Evolutionary conservation across 371 early-diverging fungal species (phyloP).

Genomic region (Smittium mucronatum): DNA sequence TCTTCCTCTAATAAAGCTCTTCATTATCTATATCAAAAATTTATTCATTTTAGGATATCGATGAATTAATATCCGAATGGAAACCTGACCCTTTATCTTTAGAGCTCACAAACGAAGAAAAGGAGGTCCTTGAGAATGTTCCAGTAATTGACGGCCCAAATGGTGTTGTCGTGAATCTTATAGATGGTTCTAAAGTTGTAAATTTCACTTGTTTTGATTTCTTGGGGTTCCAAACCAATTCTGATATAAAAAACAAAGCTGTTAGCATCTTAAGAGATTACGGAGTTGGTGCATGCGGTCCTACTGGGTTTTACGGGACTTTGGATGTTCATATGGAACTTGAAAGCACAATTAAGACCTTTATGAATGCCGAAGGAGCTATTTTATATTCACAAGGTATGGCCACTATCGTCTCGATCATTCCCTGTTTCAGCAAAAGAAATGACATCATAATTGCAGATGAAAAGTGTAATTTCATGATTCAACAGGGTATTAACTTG

Average conservation of each 20-base stretch:
- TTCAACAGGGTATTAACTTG: slow-evolving; percentile 84
- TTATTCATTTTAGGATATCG: slow-evolving; percentile 49
- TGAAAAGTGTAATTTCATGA: slow-evolving; percentile 73
- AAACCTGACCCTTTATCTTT: slow-evolving; percentile 91
- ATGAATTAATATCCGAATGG: slow-evolving; percentile 93
- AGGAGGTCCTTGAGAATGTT: slow-evolving; percentile 60
- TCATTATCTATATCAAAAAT: slow-evolving; percentile 13
- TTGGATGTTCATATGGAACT: slow-evolving; percentile 95
- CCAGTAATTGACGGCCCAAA: slow-evolving; percentile 59
- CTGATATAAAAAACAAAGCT: slow-evolving; percentile 68
- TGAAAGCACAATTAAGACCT: slow-evolving; percentile 78
- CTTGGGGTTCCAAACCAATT: slow-evolving; percentile 63
- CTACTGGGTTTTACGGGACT: slow-evolving; percentile 99
- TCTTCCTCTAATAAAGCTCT: background rate
- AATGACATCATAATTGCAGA: slow-evolving; percentile 95
- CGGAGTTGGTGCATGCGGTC: slow-evolving; percentile 98
- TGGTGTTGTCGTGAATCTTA: slow-evolving; percentile 28
- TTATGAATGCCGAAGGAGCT: slow-evolving; percentile 80
- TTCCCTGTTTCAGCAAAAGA: slow-evolving; percentile 96
- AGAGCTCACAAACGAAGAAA: slow-evolving; percentile 51
- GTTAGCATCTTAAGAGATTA: slow-evolving; percentile 82
- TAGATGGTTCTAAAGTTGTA: slow-evolving; percentile 20
- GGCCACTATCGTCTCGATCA: slow-evolving; percentile 84
- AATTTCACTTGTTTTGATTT: slow-evolving; percentile 85
- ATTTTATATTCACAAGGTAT: slow-evolving; percentile 98